Evolutionary conservation across 305 asterid species (phyloP), one percentile per base, ranked within the genome.

Genomic region (Nicotiana rustica): DNA sequence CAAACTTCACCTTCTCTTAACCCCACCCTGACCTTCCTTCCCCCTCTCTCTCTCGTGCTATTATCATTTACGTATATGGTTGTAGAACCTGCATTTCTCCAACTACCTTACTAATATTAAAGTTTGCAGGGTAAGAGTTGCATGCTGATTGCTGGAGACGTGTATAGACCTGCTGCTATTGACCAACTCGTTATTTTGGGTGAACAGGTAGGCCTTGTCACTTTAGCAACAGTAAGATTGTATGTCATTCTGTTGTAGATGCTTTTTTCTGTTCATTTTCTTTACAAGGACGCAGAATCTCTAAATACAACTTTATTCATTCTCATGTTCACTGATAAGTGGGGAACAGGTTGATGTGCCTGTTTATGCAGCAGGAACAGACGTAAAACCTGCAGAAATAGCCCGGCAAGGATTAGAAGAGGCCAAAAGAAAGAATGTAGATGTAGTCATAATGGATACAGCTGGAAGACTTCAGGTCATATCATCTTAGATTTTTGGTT

Each of bases 401-500:
- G 99, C 99, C 86, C 89, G 88, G 86, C 95, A 89, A 87, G 98
- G 99, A 83, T 89, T 96, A 85, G 89, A 83, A 80, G 98, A 94
- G 90, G 99, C 98, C 84, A 91, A 84, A 89, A 92, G 88, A 84
- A 91, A 91, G 86, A 93, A 92, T 59, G 90, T 95, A 66, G 98
- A 96, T 85, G 97, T 95, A 84, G 98, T 96, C 88, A 96, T 96
- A 83, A 95, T 96, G 99, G 99, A 96, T 89, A 96, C 99, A 81
- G 99, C 99, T 78, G 99, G 99, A 89, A 91, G 99, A 87, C 96
- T 94, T 90, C 99, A 95, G 96, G 99, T 93, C 82, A 88, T 81
- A 83, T 81, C 60, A 75, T 71, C 47, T 31, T 84, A 68, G 82
- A 84, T 77, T 47, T 7, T 85, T 81, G 62, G 73, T 41, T 60